Evolutionary conservation across 192 early-diverging fungal genomes (phyloP).

Genomic region (Physocladia obscura): DNA sequence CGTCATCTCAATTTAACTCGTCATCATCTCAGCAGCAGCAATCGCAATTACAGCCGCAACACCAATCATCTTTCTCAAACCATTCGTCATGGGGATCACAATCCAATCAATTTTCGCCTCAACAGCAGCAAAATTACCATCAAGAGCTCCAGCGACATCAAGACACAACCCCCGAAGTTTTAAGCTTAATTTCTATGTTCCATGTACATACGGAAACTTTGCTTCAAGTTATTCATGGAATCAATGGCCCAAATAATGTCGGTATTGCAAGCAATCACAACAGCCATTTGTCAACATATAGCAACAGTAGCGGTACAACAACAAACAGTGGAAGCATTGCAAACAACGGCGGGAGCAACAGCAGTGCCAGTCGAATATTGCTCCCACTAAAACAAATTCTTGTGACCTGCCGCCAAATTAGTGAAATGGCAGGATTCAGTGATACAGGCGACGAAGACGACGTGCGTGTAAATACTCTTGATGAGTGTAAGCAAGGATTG

Average conservation of each 20-base stretch:
- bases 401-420: slow-evolving; percentile 7
- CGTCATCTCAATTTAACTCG: background rate
- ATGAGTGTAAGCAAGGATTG: background rate
- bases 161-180: too few relatives aligned
- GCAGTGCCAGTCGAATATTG: background rate
- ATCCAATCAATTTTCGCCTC: background rate
- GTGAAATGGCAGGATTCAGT: background rate
- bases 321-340: too few relatives aligned
- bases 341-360: too few relatives aligned
- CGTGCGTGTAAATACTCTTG: too few relatives aligned
- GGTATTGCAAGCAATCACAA: too few relatives aligned
- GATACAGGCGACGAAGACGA: background rate
- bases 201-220: background rate
- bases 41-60: background rate
- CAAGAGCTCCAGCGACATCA: too few relatives aligned
- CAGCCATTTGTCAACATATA: too few relatives aligned
- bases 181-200: background rate
- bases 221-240: background rate
- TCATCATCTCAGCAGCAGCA: background rate
- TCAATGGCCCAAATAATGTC: too few relatives aligned
- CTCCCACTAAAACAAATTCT: slow-evolving; percentile 21
- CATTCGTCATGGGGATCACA: too few relatives aligned
- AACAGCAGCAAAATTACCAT: background rate
- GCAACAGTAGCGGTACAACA: too few relatives aligned
- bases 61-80: too few relatives aligned